Percentiles rank a stretch among this genome's conserved stretches.
Evolutionary conservation across 441 rosid species (phyloP).

Genomic region (Macaranga tanarius): DNA sequence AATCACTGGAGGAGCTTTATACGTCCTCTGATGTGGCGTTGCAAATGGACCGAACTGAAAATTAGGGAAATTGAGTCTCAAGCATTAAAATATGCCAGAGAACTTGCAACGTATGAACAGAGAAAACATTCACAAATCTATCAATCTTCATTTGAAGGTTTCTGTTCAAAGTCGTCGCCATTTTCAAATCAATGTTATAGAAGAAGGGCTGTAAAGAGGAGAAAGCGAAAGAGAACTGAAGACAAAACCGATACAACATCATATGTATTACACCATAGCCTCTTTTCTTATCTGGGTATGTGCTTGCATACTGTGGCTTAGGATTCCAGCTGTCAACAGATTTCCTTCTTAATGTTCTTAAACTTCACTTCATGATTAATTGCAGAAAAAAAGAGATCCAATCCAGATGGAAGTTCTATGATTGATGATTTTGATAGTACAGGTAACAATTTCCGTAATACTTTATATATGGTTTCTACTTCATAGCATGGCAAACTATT

Average conservation of each 20-base stretch:
- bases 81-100: constrained; percentile 56
- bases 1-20: constrained; percentile 81
- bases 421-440: constrained; percentile 60
- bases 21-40: constrained; percentile 88
- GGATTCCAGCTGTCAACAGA: constrained; percentile 12
- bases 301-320: constrained; percentile 17
- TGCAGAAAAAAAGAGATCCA: constrained; percentile 66
- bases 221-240: constrained; percentile 74
- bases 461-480: background rate
- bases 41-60: constrained; percentile 85
- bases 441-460: constrained; percentile 31
- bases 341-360: background rate
- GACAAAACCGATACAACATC: constrained; percentile 51
- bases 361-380: constrained; percentile 17
- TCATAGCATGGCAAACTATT: background rate
- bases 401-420: constrained; percentile 50
- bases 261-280: constrained; percentile 57
- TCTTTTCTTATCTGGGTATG: constrained; percentile 73
- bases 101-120: constrained; percentile 50
- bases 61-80: constrained; percentile 70
- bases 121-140: constrained; percentile 43
- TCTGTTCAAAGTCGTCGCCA: constrained; percentile 65
- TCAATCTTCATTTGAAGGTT: constrained; percentile 48
- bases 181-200: constrained; percentile 50
- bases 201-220: constrained; percentile 64